These are phyloP conservation scores for Aspergillus tamarii DNA, from an alignment of 2,329 filamentous ascomycete genomes.

Conservation along the genomic window DNA sequence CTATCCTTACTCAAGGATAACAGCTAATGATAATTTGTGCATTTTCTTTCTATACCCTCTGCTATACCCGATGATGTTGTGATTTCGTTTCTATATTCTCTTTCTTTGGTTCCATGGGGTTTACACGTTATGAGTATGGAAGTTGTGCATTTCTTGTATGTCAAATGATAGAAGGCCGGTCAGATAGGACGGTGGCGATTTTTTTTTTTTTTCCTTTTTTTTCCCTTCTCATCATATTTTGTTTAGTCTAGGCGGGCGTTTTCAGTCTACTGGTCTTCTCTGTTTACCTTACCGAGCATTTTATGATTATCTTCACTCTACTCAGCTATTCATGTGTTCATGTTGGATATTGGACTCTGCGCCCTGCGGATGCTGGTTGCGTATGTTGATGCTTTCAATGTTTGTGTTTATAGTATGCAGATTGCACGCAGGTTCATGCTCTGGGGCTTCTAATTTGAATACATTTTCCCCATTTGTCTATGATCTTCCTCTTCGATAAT, in stretches of 20 bases:
- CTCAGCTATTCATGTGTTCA: not conserved
- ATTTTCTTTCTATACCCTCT: conserved; percentile 40
- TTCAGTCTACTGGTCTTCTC: conserved; percentile 2
- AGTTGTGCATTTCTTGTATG: conserved; percentile 21
- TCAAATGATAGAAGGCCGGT: conserved; percentile 26
- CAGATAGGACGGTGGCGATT: conserved; percentile 16
- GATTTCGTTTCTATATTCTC: conserved; percentile 19
- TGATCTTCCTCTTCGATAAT: not conserved
- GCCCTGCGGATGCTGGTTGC: conserved; percentile 9
- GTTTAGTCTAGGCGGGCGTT: conserved; percentile 11
- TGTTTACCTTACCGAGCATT: not conserved
- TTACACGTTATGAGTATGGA: conserved; percentile 19
- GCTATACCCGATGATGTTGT: conserved; percentile 35
- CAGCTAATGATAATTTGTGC: conserved; percentile 37
- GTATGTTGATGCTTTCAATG: conserved; percentile 12
- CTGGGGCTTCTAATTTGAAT: conserved; percentile 19
- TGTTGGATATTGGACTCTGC: not conserved
- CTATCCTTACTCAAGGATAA: conserved; percentile 21
- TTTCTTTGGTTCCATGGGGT: conserved; percentile 20
- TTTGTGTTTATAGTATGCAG: conserved; percentile 19
- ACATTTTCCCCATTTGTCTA: conserved; percentile 3
- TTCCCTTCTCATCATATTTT: conserved; percentile 1
- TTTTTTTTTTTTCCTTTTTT: not conserved
- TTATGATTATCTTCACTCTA: not conserved
- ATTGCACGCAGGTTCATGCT: conserved; percentile 11